Evolutionary conservation across 1,284 basidiomycete species (phyloP).

Genomic region (Chiua sp.): DNA sequence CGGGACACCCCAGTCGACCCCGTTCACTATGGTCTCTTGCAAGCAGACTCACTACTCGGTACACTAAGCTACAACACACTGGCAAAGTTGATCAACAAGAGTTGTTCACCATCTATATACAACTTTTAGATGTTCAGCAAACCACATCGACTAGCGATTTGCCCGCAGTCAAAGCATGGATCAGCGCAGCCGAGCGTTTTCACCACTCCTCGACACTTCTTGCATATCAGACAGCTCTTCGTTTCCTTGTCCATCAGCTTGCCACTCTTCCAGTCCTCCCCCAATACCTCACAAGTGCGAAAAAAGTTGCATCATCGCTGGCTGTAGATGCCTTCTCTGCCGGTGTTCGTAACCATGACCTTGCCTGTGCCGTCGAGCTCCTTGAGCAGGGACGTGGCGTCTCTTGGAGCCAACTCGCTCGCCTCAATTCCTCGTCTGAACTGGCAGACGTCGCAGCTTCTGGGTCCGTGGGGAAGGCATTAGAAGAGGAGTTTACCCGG

Average conservation of each 20-base stretch:
- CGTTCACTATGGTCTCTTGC: no score
- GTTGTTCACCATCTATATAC: neutral
- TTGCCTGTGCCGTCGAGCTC: neutral
- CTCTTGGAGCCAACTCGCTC: neutral
- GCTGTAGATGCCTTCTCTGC: constrained; percentile 4
- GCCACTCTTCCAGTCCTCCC: constrained; percentile 5
- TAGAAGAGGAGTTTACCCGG: neutral
- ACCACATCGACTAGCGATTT: neutral
- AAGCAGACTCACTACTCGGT: neutral
- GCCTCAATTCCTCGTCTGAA: neutral
- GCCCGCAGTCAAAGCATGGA: neutral
- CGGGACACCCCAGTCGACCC: no score
- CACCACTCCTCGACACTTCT: constrained; percentile 4
- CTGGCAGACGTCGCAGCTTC: neutral
- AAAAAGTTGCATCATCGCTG: constrained; percentile 2
- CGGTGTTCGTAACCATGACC: neutral
- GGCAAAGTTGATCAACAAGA: neutral
- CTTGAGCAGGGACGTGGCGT: constrained; percentile 3
- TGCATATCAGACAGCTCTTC: constrained; percentile 7
- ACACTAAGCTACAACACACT: neutral
- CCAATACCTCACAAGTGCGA: constrained; percentile 1
- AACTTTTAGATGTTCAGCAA: neutral
- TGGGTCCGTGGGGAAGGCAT: neutral
- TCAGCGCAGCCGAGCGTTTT: neutral
- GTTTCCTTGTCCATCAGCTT: constrained; percentile 2